These are phyloP conservation scores for Metschnikowia arizonensis DNA, from an alignment of 805 yeast genomes.

Conservation along the genomic window DNA sequence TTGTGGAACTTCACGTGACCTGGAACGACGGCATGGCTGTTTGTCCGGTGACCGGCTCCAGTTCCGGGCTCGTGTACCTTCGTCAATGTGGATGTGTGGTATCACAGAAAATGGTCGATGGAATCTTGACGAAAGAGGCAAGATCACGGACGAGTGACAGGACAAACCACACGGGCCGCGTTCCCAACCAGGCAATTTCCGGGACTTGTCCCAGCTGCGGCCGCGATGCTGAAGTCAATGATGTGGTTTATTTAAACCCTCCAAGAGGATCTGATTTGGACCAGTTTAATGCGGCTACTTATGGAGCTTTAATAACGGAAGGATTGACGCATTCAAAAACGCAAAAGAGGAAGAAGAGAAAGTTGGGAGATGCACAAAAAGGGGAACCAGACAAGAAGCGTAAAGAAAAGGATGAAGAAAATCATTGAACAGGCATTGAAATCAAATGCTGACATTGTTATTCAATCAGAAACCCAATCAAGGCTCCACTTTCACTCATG, in stretches of 20 bases:
- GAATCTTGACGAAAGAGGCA: conserved; percentile 4
- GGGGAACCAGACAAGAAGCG: not conserved
- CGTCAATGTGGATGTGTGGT: conserved; percentile 40
- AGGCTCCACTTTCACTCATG: too few species aligned
- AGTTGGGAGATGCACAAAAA: too few species aligned
- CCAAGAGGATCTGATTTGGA: conserved; percentile 9
- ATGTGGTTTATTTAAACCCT: conserved; percentile 33
- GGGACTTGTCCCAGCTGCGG: conserved; percentile 33
- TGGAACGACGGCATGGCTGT: conserved; percentile 16
- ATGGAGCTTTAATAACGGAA: conserved; percentile 9
- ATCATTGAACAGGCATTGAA: too few species aligned
- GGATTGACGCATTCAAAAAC: conserved; percentile 26
- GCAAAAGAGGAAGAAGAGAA: conserved; percentile 7
- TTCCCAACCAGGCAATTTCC: not conserved
- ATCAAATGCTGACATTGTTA: not conserved
- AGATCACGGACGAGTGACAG: too few species aligned
- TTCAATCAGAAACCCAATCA: too few species aligned
- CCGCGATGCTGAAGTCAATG: conserved; percentile 18
- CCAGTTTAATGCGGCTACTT: conserved; percentile 16
- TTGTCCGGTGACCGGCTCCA: conserved; percentile 32
- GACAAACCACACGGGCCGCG: not conserved
- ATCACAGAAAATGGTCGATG: conserved; percentile 13
- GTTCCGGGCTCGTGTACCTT: conserved; percentile 24
- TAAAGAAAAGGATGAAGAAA: too few species aligned
- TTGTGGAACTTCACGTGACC: conserved; percentile 12